Conservation (phyloP, 208 protist species). For the Acanthamoeba lenticulata region DNA sequence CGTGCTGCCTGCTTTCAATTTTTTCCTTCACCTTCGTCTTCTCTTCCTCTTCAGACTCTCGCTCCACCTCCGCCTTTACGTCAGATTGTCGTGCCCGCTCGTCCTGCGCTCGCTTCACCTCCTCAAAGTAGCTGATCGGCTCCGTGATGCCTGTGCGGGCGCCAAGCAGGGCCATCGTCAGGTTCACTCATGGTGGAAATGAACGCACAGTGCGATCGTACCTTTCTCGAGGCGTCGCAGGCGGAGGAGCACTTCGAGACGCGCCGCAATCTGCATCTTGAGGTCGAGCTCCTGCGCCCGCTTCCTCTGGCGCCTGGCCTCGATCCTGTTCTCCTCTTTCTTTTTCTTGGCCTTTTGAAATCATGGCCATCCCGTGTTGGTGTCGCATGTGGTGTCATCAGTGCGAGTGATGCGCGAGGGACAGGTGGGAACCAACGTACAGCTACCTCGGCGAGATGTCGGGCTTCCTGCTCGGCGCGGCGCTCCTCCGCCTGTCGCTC, state of each 20-base stretch:
- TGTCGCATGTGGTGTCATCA: no score
- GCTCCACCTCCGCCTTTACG: no score
- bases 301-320: background rate
- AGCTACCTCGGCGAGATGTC: background rate
- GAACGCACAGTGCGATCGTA: background rate
- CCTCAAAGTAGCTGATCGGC: background rate
- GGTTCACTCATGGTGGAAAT: background rate
- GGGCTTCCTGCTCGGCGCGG: background rate
- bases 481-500: background rate
- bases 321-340: background rate
- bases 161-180: background rate
- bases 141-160: background rate
- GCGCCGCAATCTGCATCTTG: background rate
- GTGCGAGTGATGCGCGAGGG: background rate
- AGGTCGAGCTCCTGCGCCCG: background rate
- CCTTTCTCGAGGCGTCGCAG: background rate
- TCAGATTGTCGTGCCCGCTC: background rate
- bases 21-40: background rate
- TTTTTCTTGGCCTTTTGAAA: background rate
- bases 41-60: background rate
- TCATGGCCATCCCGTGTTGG: no score
- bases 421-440: background rate
- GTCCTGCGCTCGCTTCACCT: background rate
- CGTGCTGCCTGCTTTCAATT: background rate
- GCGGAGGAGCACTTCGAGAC: constrained; percentile 18